Conservation (phyloP, 345 rosid genomes). For the Salix arbutifolia region DNA sequence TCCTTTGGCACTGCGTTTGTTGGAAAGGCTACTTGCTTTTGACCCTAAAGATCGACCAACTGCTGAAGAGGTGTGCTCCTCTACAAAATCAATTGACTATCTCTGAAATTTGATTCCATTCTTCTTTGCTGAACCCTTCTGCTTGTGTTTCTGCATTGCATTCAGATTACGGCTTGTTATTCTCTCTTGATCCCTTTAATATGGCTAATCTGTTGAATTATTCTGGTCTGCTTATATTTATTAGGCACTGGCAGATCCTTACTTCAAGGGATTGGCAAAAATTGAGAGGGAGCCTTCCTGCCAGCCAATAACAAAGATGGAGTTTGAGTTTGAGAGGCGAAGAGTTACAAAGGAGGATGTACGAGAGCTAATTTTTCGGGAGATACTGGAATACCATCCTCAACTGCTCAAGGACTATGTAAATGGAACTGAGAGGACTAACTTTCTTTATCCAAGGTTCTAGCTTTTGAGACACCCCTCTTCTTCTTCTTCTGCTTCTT, state of each 20-base stretch:
- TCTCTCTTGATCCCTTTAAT: neutral
- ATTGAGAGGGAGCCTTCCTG: slow-evolving; percentile 94
- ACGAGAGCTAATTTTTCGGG: slow-evolving; percentile 75
- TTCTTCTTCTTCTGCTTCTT: neutral
- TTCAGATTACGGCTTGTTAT: neutral
- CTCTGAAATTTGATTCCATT: neutral
- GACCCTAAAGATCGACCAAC: slow-evolving; percentile 91
- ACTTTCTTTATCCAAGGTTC: slow-evolving; percentile 93
- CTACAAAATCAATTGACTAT: neutral
- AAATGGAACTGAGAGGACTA: slow-evolving; percentile 81
- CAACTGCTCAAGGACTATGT: slow-evolving; percentile 77
- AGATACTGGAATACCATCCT: slow-evolving; percentile 93
- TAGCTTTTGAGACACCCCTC: slow-evolving; percentile 2
- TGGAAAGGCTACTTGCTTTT: slow-evolving; percentile 82
- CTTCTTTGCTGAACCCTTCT: neutral
- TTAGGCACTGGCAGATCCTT: slow-evolving; percentile 87
- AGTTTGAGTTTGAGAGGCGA: slow-evolving; percentile 92
- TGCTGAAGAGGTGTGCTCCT: slow-evolving; percentile 73
- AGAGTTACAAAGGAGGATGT: slow-evolving; percentile 89
- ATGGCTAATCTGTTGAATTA: neutral
- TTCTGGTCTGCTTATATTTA: slow-evolving; percentile 11
- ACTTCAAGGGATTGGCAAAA: slow-evolving; percentile 82
- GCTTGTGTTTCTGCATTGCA: neutral
- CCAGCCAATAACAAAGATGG: slow-evolving; percentile 93
- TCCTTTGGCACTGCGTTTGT: slow-evolving; percentile 63